These are phyloP conservation scores for Trichoderma erinaceum DNA, from an alignment of 495 filamentous ascomycete genomes.

Conservation along the genomic window DNA sequence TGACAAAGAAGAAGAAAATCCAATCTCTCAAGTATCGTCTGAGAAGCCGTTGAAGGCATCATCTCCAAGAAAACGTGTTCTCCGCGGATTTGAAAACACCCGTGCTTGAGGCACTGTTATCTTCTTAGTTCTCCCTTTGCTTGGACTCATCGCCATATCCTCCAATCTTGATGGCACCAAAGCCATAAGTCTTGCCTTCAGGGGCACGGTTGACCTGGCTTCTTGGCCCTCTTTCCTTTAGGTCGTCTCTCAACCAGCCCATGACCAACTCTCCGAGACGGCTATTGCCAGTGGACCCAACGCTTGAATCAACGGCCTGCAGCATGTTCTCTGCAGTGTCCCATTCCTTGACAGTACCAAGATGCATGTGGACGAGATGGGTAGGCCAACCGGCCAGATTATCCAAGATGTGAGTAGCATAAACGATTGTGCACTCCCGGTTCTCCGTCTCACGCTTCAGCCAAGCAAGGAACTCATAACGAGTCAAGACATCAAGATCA, in stretches of 20 bases:
- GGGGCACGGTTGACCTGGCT: conserved; percentile 46
- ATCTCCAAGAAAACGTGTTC: neutral
- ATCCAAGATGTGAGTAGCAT: conserved; percentile 95
- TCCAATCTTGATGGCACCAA: conserved; percentile 54
- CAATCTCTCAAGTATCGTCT: neutral
- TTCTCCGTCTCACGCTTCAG: conserved; percentile 79
- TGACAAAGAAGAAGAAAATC: neutral
- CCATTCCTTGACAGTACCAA: conserved; percentile 80
- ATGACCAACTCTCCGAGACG: conserved; percentile 78
- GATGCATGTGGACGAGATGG: conserved; percentile 89
- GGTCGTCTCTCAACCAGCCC: conserved; percentile 77
- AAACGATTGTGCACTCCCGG: conserved; percentile 83
- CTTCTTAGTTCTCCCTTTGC: conserved; percentile 18
- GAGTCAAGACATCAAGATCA: conserved; percentile 80
- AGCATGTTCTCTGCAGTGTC: conserved; percentile 56
- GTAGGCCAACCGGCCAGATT: conserved; percentile 89
- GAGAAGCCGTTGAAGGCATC: neutral
- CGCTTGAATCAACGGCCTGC: conserved; percentile 31
- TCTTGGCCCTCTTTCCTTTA: conserved; percentile 73
- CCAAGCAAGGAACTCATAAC: conserved; percentile 80
- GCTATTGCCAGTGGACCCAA: conserved; percentile 56
- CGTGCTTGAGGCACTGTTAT: neutral
- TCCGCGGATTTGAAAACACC: neutral
- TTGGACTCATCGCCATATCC: conserved; percentile 76
- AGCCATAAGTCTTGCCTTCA: conserved; percentile 67